A percentile compares a stretch with the other conserved stretches of the same genome.
phyloP scores from a whole-genome alignment of 2,329 filamentous ascomycete species.

The Paraphoma chrysanthemicola region DNA sequence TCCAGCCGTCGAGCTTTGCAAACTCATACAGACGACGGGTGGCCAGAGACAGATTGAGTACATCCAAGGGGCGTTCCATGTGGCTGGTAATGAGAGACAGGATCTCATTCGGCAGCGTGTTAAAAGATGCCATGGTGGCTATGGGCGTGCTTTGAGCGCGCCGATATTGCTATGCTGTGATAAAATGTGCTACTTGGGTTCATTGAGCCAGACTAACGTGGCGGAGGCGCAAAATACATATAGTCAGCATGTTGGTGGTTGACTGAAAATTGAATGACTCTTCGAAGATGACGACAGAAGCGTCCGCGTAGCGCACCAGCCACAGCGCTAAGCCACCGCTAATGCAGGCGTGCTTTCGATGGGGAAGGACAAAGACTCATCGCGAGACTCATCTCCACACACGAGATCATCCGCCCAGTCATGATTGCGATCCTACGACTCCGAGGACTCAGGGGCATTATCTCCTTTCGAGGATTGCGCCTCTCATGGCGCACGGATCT shows the following conservation, averaged over 20 bases:
- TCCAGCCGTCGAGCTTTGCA: conserved; percentile 42
- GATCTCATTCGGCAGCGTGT: conserved; percentile 41
- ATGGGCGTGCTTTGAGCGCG: not conserved
- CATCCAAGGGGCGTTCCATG: conserved; percentile 36
- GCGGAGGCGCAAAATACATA: not conserved
- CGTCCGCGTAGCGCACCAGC: conserved; percentile 4
- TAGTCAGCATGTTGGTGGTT: conserved; percentile 10
- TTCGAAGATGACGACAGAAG: conserved; percentile 27
- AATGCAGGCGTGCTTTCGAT: not conserved
- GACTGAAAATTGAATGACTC: conserved; percentile 15
- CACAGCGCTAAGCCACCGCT: conserved; percentile 9
- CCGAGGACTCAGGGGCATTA: not conserved
- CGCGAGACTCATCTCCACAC: not conserved
- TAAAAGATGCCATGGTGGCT: conserved; percentile 28
- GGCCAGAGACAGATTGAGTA: conserved; percentile 31
- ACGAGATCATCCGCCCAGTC: not conserved
- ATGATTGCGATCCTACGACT: not conserved
- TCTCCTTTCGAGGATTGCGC: not conserved
- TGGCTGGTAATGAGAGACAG: conserved; percentile 39
- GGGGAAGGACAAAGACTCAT: not conserved
- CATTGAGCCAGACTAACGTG: not conserved
- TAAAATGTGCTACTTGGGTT: not conserved
- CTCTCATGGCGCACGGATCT: not conserved
- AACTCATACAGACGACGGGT: conserved; percentile 33
- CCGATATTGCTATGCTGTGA: not conserved